phyloP scores from a whole-genome alignment of 805 yeast species.

The Candida taoyuanica region DNA sequence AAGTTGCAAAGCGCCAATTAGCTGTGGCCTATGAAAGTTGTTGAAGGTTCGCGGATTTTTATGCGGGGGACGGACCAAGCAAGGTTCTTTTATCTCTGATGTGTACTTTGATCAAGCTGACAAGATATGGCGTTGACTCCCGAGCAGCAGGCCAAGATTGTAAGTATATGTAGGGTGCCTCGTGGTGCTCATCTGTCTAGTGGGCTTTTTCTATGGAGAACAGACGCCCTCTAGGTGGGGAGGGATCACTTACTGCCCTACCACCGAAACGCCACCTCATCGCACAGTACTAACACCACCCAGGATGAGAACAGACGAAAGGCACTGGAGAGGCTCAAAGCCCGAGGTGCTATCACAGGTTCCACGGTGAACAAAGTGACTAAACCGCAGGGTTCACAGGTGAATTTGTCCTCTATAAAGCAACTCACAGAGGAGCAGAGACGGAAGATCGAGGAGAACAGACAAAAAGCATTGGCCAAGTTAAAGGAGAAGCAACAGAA shows the following conservation, averaged over 20 bases:
- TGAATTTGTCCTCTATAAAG: conserved; percentile 19
- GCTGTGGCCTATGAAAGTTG: too few relatives aligned
- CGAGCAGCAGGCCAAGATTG: conserved; percentile 31
- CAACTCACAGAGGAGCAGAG: conserved; percentile 45
- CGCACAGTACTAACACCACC: not conserved
- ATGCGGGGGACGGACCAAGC: not conserved
- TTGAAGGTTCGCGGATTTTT: not conserved
- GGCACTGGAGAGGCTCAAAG: conserved; percentile 55
- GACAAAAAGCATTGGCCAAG: conserved; percentile 48
- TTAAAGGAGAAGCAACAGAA: conserved; percentile 32
- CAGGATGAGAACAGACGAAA: conserved; percentile 61
- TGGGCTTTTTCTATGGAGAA: too few relatives aligned
- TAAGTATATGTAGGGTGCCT: too few relatives aligned
- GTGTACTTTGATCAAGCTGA: not conserved
- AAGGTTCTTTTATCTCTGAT: not conserved
- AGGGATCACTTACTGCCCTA: too few relatives aligned
- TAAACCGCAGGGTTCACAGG: conserved; percentile 14
- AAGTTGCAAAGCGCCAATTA: too few relatives aligned
- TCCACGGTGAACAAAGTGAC: conserved; percentile 14
- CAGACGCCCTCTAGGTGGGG: too few relatives aligned
- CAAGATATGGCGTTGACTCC: conserved; percentile 21
- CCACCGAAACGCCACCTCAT: too few relatives aligned
- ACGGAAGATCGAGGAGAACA: conserved; percentile 45
- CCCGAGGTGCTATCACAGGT: conserved; percentile 33
- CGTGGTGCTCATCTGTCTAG: too few relatives aligned